Conservation (phyloP, 305 asterid genomes). For the Andrographis paniculata region DNA sequence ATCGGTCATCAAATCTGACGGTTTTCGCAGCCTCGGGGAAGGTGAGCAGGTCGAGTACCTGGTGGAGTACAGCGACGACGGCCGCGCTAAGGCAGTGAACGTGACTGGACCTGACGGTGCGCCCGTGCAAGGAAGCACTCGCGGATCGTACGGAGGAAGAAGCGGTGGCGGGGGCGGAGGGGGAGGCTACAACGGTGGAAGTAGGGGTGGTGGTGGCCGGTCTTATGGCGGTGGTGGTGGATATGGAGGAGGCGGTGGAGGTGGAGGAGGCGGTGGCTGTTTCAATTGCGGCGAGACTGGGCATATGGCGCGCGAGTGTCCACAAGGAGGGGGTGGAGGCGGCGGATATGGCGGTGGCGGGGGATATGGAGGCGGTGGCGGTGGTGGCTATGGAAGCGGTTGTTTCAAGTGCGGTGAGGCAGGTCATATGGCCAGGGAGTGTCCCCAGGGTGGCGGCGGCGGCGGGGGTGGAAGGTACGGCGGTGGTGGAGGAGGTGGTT, state of each 20-base stretch:
- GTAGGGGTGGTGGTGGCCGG: slow-evolving; percentile 43
- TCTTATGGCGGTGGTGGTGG: slow-evolving; percentile 30
- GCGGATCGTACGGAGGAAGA: slow-evolving; percentile 28
- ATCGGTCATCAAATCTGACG: slow-evolving; percentile 40
- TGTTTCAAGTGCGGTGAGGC: slow-evolving; percentile 17
- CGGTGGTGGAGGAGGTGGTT: slow-evolving; percentile 25
- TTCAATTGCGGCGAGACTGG: slow-evolving; percentile 18
- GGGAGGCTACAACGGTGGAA: slow-evolving; percentile 20
- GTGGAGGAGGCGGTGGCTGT: slow-evolving; percentile 16
- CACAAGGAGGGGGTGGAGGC: slow-evolving; percentile 15
- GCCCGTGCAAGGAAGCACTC: slow-evolving; percentile 35
- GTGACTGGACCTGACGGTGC: slow-evolving; percentile 49
- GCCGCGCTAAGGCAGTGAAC: slow-evolving; percentile 39
- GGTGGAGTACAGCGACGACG: slow-evolving; percentile 38
- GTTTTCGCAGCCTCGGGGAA: slow-evolving; percentile 50
- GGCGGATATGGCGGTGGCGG: slow-evolving; percentile 18
- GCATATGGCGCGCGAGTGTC: slow-evolving; percentile 5
- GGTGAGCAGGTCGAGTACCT: slow-evolving; percentile 47
- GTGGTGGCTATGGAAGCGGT: slow-evolving; percentile 10
- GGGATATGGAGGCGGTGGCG: slow-evolving; percentile 8
- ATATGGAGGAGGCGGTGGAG: neutral
- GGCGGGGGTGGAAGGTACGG: slow-evolving; percentile 19
- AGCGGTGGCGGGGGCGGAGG: slow-evolving; percentile 35
- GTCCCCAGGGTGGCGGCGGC: slow-evolving; percentile 19
- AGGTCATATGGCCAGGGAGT: slow-evolving; percentile 19